Evolutionary conservation across 305 asterid genomes (phyloP), one percentile per base, ranked within the genome.

Genomic region (Plantago lanceolata): DNA sequence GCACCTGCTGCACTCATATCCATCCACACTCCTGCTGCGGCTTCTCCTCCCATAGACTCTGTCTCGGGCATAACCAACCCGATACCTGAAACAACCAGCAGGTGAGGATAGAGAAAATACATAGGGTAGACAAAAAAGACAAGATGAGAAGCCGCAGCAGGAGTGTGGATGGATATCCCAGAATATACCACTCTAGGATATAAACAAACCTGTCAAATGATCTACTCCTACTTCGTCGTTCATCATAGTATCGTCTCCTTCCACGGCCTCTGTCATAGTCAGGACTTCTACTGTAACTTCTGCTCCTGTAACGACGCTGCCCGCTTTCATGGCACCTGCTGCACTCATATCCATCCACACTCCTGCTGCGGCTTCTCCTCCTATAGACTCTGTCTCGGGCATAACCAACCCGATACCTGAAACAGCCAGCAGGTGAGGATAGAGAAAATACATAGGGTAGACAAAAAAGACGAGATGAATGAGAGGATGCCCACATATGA

Each of bases 11-110:
- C 37, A 50, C 64, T 66, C 71, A 66, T 66, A 19, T 50, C 71
- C 19, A 48, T 66, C 58, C 71, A 48, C 29, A 28, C 71, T 72
- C 63, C 59, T 55, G 53, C 73, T 72, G 90, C 65, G 74, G 75
- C 95, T 86, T 71, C 91, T 71, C 89, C 82, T 51, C 89, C 76
- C 87, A 65, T 56, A 71, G 55, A 83, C 95, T 70, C 85, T 81
- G 71, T 82, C 91, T 71, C 82, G 78, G 51, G 85, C 81, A 63
- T 76, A 16, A 19, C 80, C 85, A 75, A 83, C 84, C 72, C 83
- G 71, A 69, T 68, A 19, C 78, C 87, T 74, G 64, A 59, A 66
- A 44, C 3, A 13, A 66, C 21, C 19, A 47, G 18, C 47, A 54
- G 26, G 26, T 15, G 19, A 5, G 40, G 29, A 45, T 57, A 29